A percentile compares a stretch with the other conserved stretches of the same genome.
phyloP scores from a whole-genome alignment of 192 early-diverging fungal species.

The Linnemannia zychae region DNA sequence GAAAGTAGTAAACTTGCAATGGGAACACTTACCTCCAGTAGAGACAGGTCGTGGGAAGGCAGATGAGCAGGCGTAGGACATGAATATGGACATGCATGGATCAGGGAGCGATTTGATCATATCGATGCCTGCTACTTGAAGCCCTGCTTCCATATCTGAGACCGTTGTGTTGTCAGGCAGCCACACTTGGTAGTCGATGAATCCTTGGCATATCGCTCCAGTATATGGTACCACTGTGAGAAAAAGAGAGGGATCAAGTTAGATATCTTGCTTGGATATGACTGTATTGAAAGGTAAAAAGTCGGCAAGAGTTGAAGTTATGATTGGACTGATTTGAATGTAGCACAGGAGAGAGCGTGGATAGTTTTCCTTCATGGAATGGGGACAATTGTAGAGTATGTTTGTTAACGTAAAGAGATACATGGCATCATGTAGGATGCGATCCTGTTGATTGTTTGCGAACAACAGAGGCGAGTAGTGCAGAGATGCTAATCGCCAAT shows the following conservation, averaged over 20 bases:
- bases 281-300: not conserved
- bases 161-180: slow-evolving; percentile 15
- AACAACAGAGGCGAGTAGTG: not conserved
- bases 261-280: not conserved
- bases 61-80: slow-evolving; percentile 22
- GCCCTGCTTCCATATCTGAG: not conserved
- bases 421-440: not conserved
- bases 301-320: not conserved
- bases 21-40: slow-evolving; percentile 14
- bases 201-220: slow-evolving; percentile 17
- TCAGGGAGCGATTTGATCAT: not conserved
- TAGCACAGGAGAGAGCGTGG: not conserved
- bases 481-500: too few species aligned
- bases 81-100: slow-evolving; percentile 26
- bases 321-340: not conserved
- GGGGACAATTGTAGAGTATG: not conserved
- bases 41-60: slow-evolving; percentile 27
- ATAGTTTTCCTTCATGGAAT: not conserved
- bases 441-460: not conserved
- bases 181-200: slow-evolving; percentile 29
- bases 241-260: not conserved
- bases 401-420: not conserved
- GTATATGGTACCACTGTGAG: slow-evolving; percentile 7
- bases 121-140: not conserved
- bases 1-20: not conserved